Evolutionary conservation across 2,329 filamentous ascomycete species (phyloP), one percentile per base, ranked within the genome.

Genomic region (Fusarium devonianum): DNA sequence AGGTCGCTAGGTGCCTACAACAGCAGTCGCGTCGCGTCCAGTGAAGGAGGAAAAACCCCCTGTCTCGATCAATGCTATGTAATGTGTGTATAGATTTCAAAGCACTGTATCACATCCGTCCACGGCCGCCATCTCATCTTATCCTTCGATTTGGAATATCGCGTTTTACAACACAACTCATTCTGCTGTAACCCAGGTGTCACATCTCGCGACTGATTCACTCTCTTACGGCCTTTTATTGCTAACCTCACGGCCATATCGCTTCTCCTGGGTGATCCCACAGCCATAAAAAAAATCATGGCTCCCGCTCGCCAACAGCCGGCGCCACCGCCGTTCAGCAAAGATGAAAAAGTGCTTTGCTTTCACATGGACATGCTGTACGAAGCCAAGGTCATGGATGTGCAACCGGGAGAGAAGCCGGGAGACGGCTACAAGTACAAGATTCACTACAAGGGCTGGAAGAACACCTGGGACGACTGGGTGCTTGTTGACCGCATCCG

Each of bases 401-500:
- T 90, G 22, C 85, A 71, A 78, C 81, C 66, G 33, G 87, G 87
- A 67, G 87, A 89, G 73, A 86, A 85, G 70, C 87, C 75, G 14
- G 87, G 74, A 30, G 76, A 87, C 53, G 85, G 88, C 23, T 92
- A 85, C 69, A 85, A 91, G 70, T 99, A 96, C 77, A 89, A 90
- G 68, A 89, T 99, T 45, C 94, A 99, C 75, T 99, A 99, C 78
- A 97, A 97, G 75, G 94, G 94, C 67, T 99, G 94, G 94, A 99
- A 99, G 80, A 92, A 93, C 72, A 97, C 92, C 81, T 99, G 94
- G 94, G 94, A 99, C 76, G 94, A 99, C 76, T 97, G 93, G 93
- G 94, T 97, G 33, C 85, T 90, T 16, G 87, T 92, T 73, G 93
- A 97, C 71, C 90, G 94, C 61, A 87, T 99, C 53, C 88, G 92